phyloP scores from a whole-genome alignment of 2,329 filamentous ascomycete genomes.

The Fusarium compactum region DNA sequence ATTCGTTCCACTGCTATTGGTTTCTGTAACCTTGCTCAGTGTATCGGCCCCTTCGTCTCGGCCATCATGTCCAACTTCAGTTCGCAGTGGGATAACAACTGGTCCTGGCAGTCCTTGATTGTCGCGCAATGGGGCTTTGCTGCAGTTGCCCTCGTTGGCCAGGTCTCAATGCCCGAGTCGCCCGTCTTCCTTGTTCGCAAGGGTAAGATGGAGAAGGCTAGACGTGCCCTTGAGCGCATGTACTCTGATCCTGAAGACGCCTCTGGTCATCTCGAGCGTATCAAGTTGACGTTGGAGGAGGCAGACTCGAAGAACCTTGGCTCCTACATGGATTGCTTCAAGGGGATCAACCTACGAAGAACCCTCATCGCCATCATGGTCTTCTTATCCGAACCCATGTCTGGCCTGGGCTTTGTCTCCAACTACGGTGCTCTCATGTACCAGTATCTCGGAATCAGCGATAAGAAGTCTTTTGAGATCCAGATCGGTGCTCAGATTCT shows the following conservation, averaged over 20 bases:
- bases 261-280: slow-evolving; percentile 57
- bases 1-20: slow-evolving; percentile 53
- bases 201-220: slow-evolving; percentile 43
- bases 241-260: slow-evolving; percentile 53
- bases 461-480: slow-evolving; percentile 46
- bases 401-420: slow-evolving; percentile 59
- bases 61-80: slow-evolving; percentile 55
- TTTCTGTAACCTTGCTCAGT: slow-evolving; percentile 56
- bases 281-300: slow-evolving; percentile 63
- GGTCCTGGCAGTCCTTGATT: slow-evolving; percentile 58
- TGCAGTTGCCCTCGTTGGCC: slow-evolving; percentile 48
- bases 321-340: slow-evolving; percentile 60
- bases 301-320: slow-evolving; percentile 48
- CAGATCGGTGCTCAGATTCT: slow-evolving; percentile 49
- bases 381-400: slow-evolving; percentile 57
- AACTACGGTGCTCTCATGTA: slow-evolving; percentile 57
- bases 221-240: slow-evolving; percentile 58
- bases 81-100: slow-evolving; percentile 52
- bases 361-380: slow-evolving; percentile 58
- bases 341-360: slow-evolving; percentile 56
- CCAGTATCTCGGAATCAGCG: slow-evolving; percentile 47
- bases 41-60: slow-evolving; percentile 55
- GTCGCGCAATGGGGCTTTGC: slow-evolving; percentile 57
- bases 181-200: slow-evolving; percentile 62
- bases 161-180: slow-evolving; percentile 62